Conservation (phyloP, 75 land plant species). For the Isoetes taiwanensis region DNA sequence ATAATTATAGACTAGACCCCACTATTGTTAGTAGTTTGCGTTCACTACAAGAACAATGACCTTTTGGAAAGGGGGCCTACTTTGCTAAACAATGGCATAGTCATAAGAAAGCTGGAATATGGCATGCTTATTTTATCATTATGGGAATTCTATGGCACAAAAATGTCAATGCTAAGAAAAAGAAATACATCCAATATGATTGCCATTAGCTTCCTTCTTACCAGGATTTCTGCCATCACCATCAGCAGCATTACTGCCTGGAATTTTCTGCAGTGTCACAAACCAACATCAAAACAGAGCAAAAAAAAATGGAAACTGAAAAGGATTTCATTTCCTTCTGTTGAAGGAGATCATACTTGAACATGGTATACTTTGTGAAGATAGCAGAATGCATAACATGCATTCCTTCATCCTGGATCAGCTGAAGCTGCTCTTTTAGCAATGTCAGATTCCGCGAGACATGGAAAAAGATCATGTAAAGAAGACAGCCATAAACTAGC, state of each 20-base stretch:
- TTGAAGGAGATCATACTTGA: constrained; percentile 47
- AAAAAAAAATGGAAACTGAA: background rate
- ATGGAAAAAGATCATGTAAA: constrained; percentile 64
- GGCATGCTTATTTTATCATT: too few species aligned
- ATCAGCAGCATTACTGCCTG: constrained; percentile 64
- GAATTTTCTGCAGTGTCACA: constrained; percentile 88
- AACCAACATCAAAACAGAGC: too few species aligned
- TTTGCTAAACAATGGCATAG: too few species aligned
- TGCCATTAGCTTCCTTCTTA: too few species aligned
- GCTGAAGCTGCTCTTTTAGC: constrained; percentile 49
- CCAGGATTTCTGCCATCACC: constrained; percentile 60
- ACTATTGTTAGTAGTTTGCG: too few species aligned
- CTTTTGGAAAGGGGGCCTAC: too few species aligned
- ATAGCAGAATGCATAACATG: constrained; percentile 63
- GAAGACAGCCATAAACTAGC: constrained; percentile 41
- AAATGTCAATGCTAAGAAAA: too few species aligned
- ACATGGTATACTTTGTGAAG: constrained; percentile 66
- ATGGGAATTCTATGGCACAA: too few species aligned
- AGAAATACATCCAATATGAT: too few species aligned
- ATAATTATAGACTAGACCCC: too few species aligned
- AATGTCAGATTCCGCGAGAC: constrained; percentile 49
- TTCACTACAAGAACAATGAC: too few species aligned
- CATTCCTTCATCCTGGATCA: constrained; percentile 59
- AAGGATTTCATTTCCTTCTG: background rate
- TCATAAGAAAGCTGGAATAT: too few species aligned